Base-by-base conservation (phyloP, 2,329 filamentous ascomycete genomes). In the Diaporthe amygdali region DNA sequence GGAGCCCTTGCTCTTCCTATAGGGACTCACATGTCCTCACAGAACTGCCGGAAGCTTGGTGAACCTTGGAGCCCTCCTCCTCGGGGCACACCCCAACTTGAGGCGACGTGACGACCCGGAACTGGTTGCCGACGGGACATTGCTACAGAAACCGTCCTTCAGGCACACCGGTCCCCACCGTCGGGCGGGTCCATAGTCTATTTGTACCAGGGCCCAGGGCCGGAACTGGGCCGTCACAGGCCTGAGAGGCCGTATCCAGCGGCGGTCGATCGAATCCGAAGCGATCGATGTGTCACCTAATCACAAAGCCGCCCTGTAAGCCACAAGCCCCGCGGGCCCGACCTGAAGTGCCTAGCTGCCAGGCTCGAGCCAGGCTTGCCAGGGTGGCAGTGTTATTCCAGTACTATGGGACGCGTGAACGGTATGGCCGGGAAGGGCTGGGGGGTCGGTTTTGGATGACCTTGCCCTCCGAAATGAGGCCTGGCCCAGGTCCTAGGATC, bases 261-360 rank as follows among this genome's bases (percentile, higher is more conserved):
- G 7, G 30, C 39, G 59, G 59, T 14, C 41, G 41, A 49, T 63
- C 41, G 59, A 63, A 47, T 47, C 41, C 59, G 59, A 63, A n/a
- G 59, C 59, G 59, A 9, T 44, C 44, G 59, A 64, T 64, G 59
- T 64, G 59, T 64, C 59, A 64, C 59, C 59, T 49, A 64, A 64
- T 49, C 59, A 64, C 59, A 64, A 10, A n/a, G 30, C 30, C n/a
- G n/a, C 12, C 27, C 39, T 39, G 32, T 20, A 27, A 44, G 54
- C 54, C 54, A 59, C 54, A 59, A 56, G 32, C 5, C 14, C 37
- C 54, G 22, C 54, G 34, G 32, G 12, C n/a, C 54, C 54, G 27
- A 52, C 22, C 12, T 52, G 25, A 32, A 20, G 5, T 8, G 17
- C 51, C 51, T 34, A 20, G 55, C 55, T 22, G 37, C 32, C 32